phyloP scores from a whole-genome alignment of 2,329 filamentous ascomycete genomes.

The Colletotrichum gigasporum region DNA sequence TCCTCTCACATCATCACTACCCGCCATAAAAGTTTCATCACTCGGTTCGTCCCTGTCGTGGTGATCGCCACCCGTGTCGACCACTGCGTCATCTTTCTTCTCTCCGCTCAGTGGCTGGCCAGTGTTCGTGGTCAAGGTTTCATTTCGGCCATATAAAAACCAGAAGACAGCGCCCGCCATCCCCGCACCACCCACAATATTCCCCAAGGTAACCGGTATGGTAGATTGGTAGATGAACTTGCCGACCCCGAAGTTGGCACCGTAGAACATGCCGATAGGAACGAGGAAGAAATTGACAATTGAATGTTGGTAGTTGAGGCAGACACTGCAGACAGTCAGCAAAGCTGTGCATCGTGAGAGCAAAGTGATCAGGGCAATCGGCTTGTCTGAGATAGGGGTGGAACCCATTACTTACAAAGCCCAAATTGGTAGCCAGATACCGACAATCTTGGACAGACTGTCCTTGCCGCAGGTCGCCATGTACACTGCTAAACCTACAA shows the following conservation, averaged over 20 bases:
- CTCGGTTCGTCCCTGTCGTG: background rate
- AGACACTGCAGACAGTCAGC: background rate
- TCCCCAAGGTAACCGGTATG: slow-evolving; percentile 16
- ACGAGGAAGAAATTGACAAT: slow-evolving; percentile 7
- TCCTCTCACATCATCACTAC: background rate
- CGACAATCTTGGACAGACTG: slow-evolving; percentile 7
- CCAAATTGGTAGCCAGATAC: slow-evolving; percentile 20
- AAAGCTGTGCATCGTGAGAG: background rate
- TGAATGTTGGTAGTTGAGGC: slow-evolving; percentile 7
- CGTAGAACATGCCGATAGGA: slow-evolving; percentile 13
- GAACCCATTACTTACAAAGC: slow-evolving; percentile 13
- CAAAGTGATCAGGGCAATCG: too few species aligned
- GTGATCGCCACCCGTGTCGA: background rate
- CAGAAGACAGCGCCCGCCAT: background rate
- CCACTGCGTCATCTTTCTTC: background rate
- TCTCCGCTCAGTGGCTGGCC: background rate
- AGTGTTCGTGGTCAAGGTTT: background rate
- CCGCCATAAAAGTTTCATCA: background rate
- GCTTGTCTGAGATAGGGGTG: too few species aligned
- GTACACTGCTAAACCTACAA: slow-evolving; percentile 6
- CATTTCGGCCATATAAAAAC: slow-evolving; percentile 5
- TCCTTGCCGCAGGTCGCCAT: background rate
- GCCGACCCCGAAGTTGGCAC: slow-evolving; percentile 2
- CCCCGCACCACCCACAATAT: background rate
- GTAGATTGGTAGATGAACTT: slow-evolving; percentile 8